Conservation (phyloP, 805 yeast genomes). For the Hanseniaspora taiwanica region DNA sequence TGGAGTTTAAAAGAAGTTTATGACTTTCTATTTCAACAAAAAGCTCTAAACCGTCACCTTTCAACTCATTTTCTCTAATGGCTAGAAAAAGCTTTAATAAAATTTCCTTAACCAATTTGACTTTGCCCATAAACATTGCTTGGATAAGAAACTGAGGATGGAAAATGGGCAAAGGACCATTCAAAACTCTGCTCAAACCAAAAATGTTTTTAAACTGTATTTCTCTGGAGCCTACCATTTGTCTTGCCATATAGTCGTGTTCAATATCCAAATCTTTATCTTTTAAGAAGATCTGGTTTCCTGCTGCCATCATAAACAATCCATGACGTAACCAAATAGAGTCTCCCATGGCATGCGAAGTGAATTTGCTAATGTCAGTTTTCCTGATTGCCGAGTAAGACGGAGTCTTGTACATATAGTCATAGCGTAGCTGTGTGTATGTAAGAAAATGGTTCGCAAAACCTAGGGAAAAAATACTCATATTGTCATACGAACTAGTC, state of each 20-base stretch:
- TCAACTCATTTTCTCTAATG: constrained; percentile 41
- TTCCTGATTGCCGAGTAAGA: constrained; percentile 65
- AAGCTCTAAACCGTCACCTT: constrained; percentile 22
- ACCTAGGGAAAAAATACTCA: constrained; percentile 71
- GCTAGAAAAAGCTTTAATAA: constrained; percentile 38
- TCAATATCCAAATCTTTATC: constrained; percentile 49
- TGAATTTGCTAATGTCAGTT: constrained; percentile 55
- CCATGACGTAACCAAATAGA: constrained; percentile 78
- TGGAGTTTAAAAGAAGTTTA: constrained; percentile 16
- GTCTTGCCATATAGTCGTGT: constrained; percentile 35
- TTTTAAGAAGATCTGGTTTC: constrained; percentile 77
- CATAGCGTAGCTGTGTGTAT: constrained; percentile 75
- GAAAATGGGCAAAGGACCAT: constrained; percentile 81
- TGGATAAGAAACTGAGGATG: constrained; percentile 86
- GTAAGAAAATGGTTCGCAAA: constrained; percentile 48
- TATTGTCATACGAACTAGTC: constrained; percentile 57
- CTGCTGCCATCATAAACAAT: constrained; percentile 69
- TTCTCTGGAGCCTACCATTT: constrained; percentile 45
- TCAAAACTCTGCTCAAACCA: constrained; percentile 60
- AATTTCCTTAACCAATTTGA: constrained; percentile 41
- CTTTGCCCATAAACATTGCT: constrained; percentile 48
- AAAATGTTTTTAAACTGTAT: constrained; percentile 43
- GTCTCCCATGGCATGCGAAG: constrained; percentile 77
- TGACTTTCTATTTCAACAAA: constrained; percentile 17
- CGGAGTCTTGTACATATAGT: constrained; percentile 71